Evolutionary conservation across 2,329 filamentous ascomycete species (phyloP).

Genomic region (Lojkania enalia): DNA sequence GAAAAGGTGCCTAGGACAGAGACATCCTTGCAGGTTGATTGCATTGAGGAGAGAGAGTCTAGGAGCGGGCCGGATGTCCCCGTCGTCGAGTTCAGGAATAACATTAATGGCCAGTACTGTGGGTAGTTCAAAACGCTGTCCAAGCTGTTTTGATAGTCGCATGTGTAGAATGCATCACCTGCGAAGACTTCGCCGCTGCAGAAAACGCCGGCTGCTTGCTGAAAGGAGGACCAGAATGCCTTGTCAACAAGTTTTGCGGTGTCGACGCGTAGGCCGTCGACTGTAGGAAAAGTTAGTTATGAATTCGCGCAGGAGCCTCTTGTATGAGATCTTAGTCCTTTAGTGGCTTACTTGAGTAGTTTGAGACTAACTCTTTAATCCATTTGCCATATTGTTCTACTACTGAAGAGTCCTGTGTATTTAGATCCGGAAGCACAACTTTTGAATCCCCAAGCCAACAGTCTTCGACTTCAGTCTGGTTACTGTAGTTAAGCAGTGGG

Average conservation of each 20-base stretch:
- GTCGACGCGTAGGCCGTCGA: slow-evolving; percentile 47
- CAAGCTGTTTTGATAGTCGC: slow-evolving; percentile 36
- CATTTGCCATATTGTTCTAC: slow-evolving; percentile 16
- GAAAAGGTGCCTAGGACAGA: slow-evolving; percentile 44
- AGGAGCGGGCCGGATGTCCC: slow-evolving; percentile 46
- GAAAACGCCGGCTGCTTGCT: slow-evolving; percentile 41
- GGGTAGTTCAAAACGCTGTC: slow-evolving; percentile 46
- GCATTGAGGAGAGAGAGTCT: slow-evolving; percentile 33
- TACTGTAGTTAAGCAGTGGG: slow-evolving; percentile 56
- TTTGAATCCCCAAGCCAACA: slow-evolving; percentile 57
- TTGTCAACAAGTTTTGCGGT: slow-evolving; percentile 45
- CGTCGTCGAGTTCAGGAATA: slow-evolving; percentile 40
- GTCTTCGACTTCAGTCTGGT: slow-evolving; percentile 51
- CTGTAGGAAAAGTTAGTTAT: slow-evolving; percentile 17
- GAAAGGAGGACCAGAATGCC: slow-evolving; percentile 42
- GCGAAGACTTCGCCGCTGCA: slow-evolving; percentile 44
- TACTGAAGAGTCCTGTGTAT: slow-evolving; percentile 45
- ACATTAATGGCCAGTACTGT: slow-evolving; percentile 43
- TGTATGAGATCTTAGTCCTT: neutral
- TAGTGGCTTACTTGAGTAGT: slow-evolving; percentile 41
- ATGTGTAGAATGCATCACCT: slow-evolving; percentile 36
- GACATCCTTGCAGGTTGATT: slow-evolving; percentile 41
- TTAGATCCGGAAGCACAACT: slow-evolving; percentile 49
- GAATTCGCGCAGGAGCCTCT: neutral
- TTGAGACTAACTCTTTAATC: slow-evolving; percentile 21